Percentiles rank a stretch among this genome's conserved stretches.
phyloP scores from a whole-genome alignment of 306 rosid genomes.

The Corylus avellana region DNA sequence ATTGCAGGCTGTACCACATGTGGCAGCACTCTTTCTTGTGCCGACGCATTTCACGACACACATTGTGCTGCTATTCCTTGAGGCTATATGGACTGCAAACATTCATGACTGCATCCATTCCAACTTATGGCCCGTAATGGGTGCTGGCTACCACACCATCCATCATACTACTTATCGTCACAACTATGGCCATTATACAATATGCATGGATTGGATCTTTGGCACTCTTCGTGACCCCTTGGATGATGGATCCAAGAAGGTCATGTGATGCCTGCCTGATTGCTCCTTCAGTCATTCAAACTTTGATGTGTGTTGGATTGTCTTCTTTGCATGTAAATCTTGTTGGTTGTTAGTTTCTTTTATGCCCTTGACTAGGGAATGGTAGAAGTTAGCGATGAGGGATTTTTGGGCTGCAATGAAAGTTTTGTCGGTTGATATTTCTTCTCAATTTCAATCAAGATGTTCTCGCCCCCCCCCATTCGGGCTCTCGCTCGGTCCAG shows the following conservation, averaged over 20 bases:
- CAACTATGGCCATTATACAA: constrained; percentile 86
- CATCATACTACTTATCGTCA: constrained; percentile 94
- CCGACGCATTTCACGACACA: constrained; percentile 82
- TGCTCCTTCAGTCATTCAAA: neutral
- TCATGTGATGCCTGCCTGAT: constrained; percentile 11
- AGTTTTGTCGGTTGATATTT: neutral
- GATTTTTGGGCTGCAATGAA: neutral
- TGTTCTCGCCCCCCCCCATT: no score
- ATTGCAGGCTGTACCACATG: constrained; percentile 84
- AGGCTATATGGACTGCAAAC: constrained; percentile 86
- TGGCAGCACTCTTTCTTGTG: constrained; percentile 56
- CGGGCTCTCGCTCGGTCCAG: no score
- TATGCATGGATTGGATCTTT: constrained; percentile 98
- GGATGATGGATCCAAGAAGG: constrained; percentile 49
- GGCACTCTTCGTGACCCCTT: constrained; percentile 82
- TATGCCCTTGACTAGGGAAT: neutral
- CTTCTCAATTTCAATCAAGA: no score
- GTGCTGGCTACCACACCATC: constrained; percentile 96
- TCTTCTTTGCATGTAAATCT: constrained; percentile 27
- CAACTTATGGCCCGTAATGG: constrained; percentile 89
- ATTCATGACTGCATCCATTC: constrained; percentile 89
- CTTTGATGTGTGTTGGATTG: neutral
- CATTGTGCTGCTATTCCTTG: constrained; percentile 58
- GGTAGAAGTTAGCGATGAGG: neutral
- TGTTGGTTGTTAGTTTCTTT: neutral